Evolutionary conservation across 2,329 filamentous ascomycete genomes (phyloP).

Genomic region (Bipolaris sorokiniana): DNA sequence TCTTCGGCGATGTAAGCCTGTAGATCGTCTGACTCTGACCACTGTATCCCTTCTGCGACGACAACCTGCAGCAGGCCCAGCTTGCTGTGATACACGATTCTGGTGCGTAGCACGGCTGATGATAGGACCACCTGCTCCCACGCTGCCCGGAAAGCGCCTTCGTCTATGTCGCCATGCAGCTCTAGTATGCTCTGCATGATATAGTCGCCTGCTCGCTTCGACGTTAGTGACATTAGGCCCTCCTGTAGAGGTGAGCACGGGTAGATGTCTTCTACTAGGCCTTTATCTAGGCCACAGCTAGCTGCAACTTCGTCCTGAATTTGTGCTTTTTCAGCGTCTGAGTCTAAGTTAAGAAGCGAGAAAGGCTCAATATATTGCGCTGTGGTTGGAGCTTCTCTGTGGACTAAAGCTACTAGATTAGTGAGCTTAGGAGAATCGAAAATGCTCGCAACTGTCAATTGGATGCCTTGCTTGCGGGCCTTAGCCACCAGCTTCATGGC

Average conservation of each 20-base stretch:
- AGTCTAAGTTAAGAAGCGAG: constrained; percentile 13
- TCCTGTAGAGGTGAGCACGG: constrained; percentile 63
- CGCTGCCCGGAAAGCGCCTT: not conserved
- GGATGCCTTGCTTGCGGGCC: constrained; percentile 8
- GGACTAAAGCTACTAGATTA: not conserved
- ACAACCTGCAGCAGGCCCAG: constrained; percentile 22
- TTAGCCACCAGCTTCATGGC: constrained; percentile 31
- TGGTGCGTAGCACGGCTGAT: constrained; percentile 5
- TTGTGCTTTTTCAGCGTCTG: not conserved
- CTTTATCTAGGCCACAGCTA: not conserved
- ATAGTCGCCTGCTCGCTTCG: constrained; percentile 60
- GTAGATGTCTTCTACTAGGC: constrained; percentile 58
- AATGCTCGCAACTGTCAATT: not conserved
- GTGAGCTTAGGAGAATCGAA: constrained; percentile 2
- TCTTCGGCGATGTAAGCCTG: constrained; percentile 9
- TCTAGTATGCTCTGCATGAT: constrained; percentile 45
- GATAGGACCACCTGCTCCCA: constrained; percentile 2
- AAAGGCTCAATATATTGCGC: not conserved
- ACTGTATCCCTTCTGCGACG: constrained; percentile 14
- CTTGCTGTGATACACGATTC: not conserved
- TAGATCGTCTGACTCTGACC: constrained; percentile 6
- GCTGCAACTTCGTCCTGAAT: constrained; percentile 5
- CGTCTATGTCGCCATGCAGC: not conserved
- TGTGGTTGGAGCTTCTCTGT: not conserved
- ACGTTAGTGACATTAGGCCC: constrained; percentile 60